Evolutionary conservation across 495 filamentous ascomycete species (phyloP).

Genomic region (Hypoxylon trugodes): DNA sequence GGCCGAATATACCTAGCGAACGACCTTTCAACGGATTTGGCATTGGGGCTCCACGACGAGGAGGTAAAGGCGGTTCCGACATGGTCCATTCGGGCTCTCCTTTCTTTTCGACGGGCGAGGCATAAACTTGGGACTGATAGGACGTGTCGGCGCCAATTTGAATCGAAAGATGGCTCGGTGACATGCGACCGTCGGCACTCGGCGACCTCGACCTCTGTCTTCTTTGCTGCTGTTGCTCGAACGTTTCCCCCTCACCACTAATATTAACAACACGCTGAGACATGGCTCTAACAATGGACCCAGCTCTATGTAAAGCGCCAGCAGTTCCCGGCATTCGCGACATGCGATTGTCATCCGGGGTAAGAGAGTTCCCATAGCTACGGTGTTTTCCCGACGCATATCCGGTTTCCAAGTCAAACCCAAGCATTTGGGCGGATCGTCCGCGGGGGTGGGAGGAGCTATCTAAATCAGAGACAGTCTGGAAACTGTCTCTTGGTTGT

Average conservation of each 20-base stretch:
- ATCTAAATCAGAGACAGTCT: conserved; percentile 63
- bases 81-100: conserved; percentile 50
- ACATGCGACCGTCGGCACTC: conserved; percentile 49
- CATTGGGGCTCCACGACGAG: conserved; percentile 53
- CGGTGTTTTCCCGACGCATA: conserved; percentile 50
- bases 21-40: conserved; percentile 89
- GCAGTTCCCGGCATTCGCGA: conserved; percentile 67
- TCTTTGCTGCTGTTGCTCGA: conserved; percentile 70
- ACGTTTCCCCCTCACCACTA: conserved; percentile 80
- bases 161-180: conserved; percentile 47
- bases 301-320: conserved; percentile 76
- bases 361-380: conserved; percentile 59
- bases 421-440: conserved; percentile 53
- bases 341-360: conserved; percentile 53
- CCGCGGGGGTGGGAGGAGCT: conserved; percentile 53
- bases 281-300: conserved; percentile 94
- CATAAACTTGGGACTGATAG: conserved; percentile 56
- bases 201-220: conserved; percentile 68
- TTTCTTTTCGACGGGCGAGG: conserved; percentile 56
- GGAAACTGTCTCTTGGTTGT: conserved; percentile 70
- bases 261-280: conserved; percentile 97
- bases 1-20: conserved; percentile 83
- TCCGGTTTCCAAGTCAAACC: conserved; percentile 62
- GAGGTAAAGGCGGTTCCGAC: conserved; percentile 36
- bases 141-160: conserved; percentile 63